Base-by-base conservation (phyloP, 192 early-diverging fungal genomes). In the Backusella luteola region DNA sequence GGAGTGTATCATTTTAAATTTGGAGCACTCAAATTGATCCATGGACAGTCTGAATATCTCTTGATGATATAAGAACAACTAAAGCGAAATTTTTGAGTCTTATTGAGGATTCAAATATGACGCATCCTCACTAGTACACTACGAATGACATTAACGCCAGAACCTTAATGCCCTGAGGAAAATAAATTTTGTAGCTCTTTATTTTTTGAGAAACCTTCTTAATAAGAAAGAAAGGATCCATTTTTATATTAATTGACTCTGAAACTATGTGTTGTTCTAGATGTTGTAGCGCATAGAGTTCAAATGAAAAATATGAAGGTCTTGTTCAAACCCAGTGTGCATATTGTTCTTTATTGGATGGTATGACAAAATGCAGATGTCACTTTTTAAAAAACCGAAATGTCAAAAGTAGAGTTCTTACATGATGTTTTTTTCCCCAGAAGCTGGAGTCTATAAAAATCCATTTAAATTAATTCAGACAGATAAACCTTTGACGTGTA, bases 331-430 rank as follows among this genome's bases (percentile, higher is more conserved):
- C 46, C 17, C 17, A 49, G 6, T 49, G 46, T 44, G 3, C 15
- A 44, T 15, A 44, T 5, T 17, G 17, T 49, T 49, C 46, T 17
- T 44, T 44, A 44, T 49, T 49, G 46, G 46, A 49, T 63, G 26
- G 23, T 63, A 26, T 63, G 56, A 63, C 23, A 63, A 29, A 63
- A 63, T 29, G 56, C 56, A 63, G 56, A 63, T 63, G 56, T 63
- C 23, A 63, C 9, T 63, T 63, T 63, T 63, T 44, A 17, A 49
- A 49, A 59, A 59, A 59, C 56, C 9, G 21, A 21, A 59, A 4
- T 26, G 23, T 26, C 5, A 53, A 21, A 21, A 4, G 52, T 21
- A 14, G 6, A 14, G 17, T 56, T 21, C 9, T 26, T 0, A 4
- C 4, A 59, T 26, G 56, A 59, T 11, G 56, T 29, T 26, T 63